Percentiles rank a stretch among this genome's conserved stretches.
phyloP scores from a whole-genome alignment of 257 asterid genomes.

The Verbascum thapsus region DNA sequence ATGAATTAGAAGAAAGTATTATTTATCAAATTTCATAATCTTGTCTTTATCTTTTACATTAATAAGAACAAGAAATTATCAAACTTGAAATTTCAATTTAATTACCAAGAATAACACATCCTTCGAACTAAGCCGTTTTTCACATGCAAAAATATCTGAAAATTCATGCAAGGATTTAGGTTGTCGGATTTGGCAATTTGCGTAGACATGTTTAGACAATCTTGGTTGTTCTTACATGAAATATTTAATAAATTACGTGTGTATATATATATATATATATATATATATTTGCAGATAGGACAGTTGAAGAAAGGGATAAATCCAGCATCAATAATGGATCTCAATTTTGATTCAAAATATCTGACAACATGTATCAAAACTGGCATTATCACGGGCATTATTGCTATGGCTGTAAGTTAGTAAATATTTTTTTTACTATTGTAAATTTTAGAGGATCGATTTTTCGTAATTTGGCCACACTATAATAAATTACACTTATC shows the following conservation, averaged over 20 bases:
- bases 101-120: no score
- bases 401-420: conserved; percentile 93
- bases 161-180: neutral
- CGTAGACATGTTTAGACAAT: conserved; percentile 34
- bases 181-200: conserved; percentile 30
- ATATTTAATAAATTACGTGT: neutral
- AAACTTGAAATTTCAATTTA: no score
- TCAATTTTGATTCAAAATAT: conserved; percentile 67
- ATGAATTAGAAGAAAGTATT: no score
- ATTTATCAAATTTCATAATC: neutral
- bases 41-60: neutral
- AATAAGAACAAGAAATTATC: neutral
- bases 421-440: neutral
- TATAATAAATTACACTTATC: no score
- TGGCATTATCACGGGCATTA: conserved; percentile 87
- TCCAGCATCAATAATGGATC: conserved; percentile 80
- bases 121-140: neutral
- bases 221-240: conserved; percentile 14
- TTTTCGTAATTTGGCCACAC: no score
- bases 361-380: conserved; percentile 69
- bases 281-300: conserved; percentile 70
- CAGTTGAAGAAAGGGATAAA: conserved; percentile 87
- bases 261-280: neutral
- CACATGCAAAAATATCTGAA: conserved; percentile 12
- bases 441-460: no score